phyloP scores from a whole-genome alignment of 1,284 basidiomycete species.

The Athelia psychrophila region DNA sequence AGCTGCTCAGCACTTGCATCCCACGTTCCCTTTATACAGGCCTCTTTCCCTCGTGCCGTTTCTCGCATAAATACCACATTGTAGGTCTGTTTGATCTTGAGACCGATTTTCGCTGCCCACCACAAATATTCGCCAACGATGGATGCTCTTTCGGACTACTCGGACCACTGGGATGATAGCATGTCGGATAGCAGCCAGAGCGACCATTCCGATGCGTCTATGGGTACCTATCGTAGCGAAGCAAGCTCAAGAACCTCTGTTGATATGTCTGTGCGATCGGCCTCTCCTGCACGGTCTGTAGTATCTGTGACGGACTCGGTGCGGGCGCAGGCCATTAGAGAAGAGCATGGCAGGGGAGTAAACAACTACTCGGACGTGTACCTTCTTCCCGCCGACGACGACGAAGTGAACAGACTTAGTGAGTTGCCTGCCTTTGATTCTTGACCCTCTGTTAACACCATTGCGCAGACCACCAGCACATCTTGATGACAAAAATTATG shows the following conservation, averaged over 20 bases:
- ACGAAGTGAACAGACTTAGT: slow-evolving; percentile 70
- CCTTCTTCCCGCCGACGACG: slow-evolving; percentile 70
- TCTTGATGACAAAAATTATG: slow-evolving; percentile 58
- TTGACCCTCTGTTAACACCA: slow-evolving; percentile 6
- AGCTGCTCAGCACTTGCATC: too few species aligned
- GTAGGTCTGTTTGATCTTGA: too few species aligned
- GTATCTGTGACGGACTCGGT: slow-evolving; percentile 64
- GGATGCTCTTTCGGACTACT: slow-evolving; percentile 24
- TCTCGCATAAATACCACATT: too few species aligned
- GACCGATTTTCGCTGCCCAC: too few species aligned
- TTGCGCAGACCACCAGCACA: slow-evolving; percentile 62
- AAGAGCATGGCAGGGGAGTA: slow-evolving; percentile 65
- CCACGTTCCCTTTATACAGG: too few species aligned
- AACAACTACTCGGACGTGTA: slow-evolving; percentile 80
- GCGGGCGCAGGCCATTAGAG: slow-evolving; percentile 52
- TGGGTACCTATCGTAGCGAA: slow-evolving; percentile 32
- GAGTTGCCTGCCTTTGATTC: slow-evolving; percentile 14
- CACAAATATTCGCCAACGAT: slow-evolving; percentile 9
- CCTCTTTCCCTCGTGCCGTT: slow-evolving; percentile 16
- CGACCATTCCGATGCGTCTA: slow-evolving; percentile 38
- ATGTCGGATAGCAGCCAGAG: slow-evolving; percentile 30
- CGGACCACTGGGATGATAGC: not conserved
- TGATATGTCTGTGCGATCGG: slow-evolving; percentile 47
- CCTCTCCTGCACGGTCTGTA: slow-evolving; percentile 65
- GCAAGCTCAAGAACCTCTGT: slow-evolving; percentile 45